phyloP scores from a whole-genome alignment of 805 yeast genomes.

The Myxozyma monticola region DNA sequence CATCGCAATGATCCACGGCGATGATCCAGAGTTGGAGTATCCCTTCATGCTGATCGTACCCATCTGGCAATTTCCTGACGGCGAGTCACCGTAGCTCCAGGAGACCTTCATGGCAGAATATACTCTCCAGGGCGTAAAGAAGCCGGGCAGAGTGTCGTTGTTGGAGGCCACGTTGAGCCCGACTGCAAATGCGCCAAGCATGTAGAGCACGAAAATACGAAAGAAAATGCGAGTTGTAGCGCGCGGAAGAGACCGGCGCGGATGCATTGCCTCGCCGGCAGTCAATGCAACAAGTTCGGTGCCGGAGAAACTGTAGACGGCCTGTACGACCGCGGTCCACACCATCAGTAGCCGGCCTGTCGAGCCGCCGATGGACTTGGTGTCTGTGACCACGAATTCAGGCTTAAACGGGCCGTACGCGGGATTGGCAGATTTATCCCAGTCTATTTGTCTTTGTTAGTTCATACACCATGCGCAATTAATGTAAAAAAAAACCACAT shows the following conservation, averaged over 20 bases:
- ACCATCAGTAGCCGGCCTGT: constrained; percentile 58
- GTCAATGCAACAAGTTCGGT: constrained; percentile 73
- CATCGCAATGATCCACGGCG: constrained; percentile 77
- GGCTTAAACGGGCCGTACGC: constrained; percentile 28
- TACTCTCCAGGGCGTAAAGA: constrained; percentile 42
- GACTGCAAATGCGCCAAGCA: constrained; percentile 54
- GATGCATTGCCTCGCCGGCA: constrained; percentile 73
- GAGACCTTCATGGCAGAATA: constrained; percentile 42
- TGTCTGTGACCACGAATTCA: constrained; percentile 9
- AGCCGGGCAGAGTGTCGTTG: constrained; percentile 14
- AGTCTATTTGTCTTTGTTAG: constrained; percentile 5
- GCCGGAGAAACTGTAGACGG: constrained; percentile 76
- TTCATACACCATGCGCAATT: too few relatives aligned
- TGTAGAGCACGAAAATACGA: constrained; percentile 71
- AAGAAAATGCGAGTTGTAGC: constrained; percentile 81
- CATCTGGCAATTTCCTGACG: constrained; percentile 14
- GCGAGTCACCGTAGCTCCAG: constrained; percentile 7
- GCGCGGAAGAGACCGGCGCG: constrained; percentile 63
- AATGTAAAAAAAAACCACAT: background rate
- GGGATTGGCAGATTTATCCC: constrained; percentile 9
- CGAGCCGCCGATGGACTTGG: constrained; percentile 16
- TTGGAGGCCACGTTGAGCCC: constrained; percentile 57
- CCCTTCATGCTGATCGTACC: constrained; percentile 24
- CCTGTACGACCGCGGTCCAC: constrained; percentile 67
- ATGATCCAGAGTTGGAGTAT: constrained; percentile 58